phyloP scores from a whole-genome alignment of 177 flowering plant genomes.

The Telopea speciosissima region DNA sequence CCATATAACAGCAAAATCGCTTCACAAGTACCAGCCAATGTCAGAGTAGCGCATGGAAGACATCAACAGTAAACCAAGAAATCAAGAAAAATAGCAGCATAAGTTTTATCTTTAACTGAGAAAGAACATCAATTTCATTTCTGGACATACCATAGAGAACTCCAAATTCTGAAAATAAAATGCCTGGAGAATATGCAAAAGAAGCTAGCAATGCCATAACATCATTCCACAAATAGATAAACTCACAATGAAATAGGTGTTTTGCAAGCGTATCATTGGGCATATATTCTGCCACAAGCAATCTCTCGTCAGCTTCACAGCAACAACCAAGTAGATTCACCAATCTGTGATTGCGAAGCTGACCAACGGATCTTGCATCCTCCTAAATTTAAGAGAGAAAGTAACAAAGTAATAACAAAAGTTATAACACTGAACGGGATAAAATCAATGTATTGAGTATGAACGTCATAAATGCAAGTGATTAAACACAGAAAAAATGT shows the following conservation, averaged over 20 bases:
- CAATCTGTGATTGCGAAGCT: conserved; percentile 69
- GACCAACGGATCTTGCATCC: conserved; percentile 89
- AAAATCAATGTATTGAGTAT: not conserved
- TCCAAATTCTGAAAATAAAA: not conserved
- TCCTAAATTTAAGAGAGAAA: conserved; percentile 40
- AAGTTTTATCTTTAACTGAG: not conserved
- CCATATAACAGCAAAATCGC: not conserved
- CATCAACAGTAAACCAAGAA: not conserved
- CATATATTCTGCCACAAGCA: conserved; percentile 91
- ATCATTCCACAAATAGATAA: not conserved
- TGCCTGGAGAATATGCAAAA: not conserved
- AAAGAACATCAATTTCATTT: not conserved
- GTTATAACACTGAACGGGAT: not conserved
- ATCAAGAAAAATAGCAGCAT: not conserved
- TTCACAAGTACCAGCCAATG: not conserved
- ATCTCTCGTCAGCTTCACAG: conserved; percentile 86
- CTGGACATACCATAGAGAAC: not conserved
- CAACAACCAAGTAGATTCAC: conserved; percentile 93
- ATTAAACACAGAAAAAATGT: not conserved
- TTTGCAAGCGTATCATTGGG: conserved; percentile 91
- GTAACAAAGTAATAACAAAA: not conserved
- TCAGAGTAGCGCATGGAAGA: not conserved
- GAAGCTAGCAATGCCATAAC: not conserved
- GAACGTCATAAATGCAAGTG: not conserved
- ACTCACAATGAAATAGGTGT: conserved; percentile 91